Percentiles rank a stretch among this genome's conserved stretches.
phyloP scores from a whole-genome alignment of 1,284 basidiomycete genomes.

The Ceratobasidium papillatum region DNA sequence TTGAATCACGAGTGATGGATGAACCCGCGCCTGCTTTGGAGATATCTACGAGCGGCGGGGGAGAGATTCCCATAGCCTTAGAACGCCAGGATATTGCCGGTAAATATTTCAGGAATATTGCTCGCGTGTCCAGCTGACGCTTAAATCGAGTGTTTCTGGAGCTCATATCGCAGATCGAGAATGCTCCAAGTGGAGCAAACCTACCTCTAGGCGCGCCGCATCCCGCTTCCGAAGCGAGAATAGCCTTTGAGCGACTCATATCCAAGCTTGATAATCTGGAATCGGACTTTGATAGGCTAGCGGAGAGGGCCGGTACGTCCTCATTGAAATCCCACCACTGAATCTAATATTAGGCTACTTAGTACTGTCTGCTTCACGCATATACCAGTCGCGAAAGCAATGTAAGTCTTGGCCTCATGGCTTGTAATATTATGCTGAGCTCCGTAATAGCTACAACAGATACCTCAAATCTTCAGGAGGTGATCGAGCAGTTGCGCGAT shows the following conservation, averaged over 20 bases:
- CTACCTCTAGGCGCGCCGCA: constrained; percentile 54
- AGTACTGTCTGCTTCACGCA: constrained; percentile 77
- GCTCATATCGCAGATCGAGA: constrained; percentile 72
- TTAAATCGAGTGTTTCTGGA: constrained; percentile 63
- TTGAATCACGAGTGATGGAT: constrained; percentile 77
- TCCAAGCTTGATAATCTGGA: constrained; percentile 79
- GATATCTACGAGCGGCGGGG: constrained; percentile 70
- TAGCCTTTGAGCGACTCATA: constrained; percentile 70
- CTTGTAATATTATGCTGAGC: constrained; percentile 14
- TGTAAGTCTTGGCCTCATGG: constrained; percentile 58
- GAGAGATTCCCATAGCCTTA: constrained; percentile 66
- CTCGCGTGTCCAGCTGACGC: background rate
- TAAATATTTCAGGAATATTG: constrained; percentile 52
- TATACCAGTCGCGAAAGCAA: constrained; percentile 70
- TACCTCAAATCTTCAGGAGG: constrained; percentile 70
- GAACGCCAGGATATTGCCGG: constrained; percentile 78
- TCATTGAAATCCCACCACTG: background rate
- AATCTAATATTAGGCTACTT: constrained; percentile 19
- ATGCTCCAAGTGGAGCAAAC: constrained; percentile 52
- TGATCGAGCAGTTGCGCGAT: constrained; percentile 68
- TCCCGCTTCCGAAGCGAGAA: constrained; percentile 70
- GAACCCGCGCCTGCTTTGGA: constrained; percentile 79
- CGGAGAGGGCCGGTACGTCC: constrained; percentile 76
- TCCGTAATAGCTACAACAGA: constrained; percentile 60
- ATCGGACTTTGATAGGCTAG: constrained; percentile 78